A percentile compares a stretch with the other conserved stretches of the same genome.
These are phyloP conservation scores for Cardamine occulta DNA, from an alignment of 345 rosid genomes.

Conservation along the genomic window DNA sequence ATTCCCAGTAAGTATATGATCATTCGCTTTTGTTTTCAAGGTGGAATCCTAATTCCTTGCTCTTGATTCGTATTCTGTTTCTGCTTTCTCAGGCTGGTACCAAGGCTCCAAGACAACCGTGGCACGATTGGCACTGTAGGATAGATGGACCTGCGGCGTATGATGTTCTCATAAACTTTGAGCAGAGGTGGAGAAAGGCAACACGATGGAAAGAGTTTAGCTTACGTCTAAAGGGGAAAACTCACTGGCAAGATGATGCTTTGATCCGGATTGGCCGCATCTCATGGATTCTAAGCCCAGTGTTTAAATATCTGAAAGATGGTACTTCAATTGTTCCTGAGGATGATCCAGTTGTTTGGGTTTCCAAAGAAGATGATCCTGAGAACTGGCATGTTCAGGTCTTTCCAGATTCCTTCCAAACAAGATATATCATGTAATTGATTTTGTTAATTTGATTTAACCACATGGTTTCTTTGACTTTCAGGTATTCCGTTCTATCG, in stretches of 20 bases:
- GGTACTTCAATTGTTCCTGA: constrained; percentile 56
- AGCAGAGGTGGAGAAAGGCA: constrained; percentile 94
- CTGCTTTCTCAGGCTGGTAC: constrained; percentile 52
- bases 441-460: constrained; percentile 12
- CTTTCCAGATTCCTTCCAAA: constrained; percentile 16
- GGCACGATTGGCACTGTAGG: constrained; percentile 95
- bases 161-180: constrained; percentile 94
- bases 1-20: constrained; percentile 67
- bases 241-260: constrained; percentile 81
- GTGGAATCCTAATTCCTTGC: not conserved
- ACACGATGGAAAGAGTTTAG: constrained; percentile 78
- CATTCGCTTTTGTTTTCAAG: constrained; percentile 27
- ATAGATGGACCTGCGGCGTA: constrained; percentile 96
- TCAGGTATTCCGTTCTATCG: constrained; percentile 87
- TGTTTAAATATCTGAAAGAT: constrained; percentile 37
- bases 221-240: constrained; percentile 59
- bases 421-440: not conserved
- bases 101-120: constrained; percentile 93
- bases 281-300: constrained; percentile 92
- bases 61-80: constrained; percentile 17
- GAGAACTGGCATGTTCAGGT: constrained; percentile 96
- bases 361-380: constrained; percentile 59
- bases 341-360: constrained; percentile 57
- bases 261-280: constrained; percentile 82
- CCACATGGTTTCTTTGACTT: constrained; percentile 23